A percentile compares a stretch with the other conserved stretches of the same genome.
phyloP scores from a whole-genome alignment of 192 early-diverging fungal species.

The Mortierella hygrophila region DNA sequence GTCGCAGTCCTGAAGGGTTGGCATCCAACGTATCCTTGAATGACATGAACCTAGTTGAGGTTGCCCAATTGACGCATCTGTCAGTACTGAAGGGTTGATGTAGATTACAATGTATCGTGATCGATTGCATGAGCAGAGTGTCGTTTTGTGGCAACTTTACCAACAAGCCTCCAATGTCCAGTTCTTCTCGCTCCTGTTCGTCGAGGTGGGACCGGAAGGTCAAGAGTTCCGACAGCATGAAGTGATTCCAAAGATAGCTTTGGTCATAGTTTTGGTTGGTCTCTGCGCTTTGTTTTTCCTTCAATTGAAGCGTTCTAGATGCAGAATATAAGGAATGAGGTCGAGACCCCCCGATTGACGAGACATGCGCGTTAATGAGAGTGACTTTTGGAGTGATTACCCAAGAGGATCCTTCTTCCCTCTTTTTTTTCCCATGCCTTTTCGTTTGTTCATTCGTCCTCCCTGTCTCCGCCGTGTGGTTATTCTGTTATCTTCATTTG shows the following conservation, averaged over 20 bases:
- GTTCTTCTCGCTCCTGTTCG: conserved; percentile 67
- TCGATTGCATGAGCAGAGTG: not conserved
- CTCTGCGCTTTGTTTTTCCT: conserved; percentile 57
- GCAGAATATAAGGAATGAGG: not conserved
- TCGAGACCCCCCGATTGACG: conserved; percentile 5
- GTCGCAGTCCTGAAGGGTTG: conserved; percentile 48
- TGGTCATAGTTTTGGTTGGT: conserved; percentile 71
- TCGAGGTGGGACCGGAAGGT: conserved; percentile 85
- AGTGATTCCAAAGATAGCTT: conserved; percentile 94
- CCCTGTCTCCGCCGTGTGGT: too few species aligned
- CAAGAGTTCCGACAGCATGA: conserved; percentile 84
- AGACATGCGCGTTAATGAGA: not conserved
- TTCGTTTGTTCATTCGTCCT: not conserved
- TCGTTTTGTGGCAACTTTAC: conserved; percentile 47
- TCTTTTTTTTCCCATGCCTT: not conserved
- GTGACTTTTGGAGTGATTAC: not conserved
- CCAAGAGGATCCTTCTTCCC: not conserved
- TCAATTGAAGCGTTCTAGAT: conserved; percentile 55
- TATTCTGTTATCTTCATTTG: too few species aligned
- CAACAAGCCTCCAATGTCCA: conserved; percentile 84
- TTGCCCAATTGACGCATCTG: not conserved
- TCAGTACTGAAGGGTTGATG: not conserved
- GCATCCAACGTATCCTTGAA: conserved; percentile 84
- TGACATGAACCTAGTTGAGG: conserved; percentile 67
- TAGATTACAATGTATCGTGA: not conserved